phyloP scores from a whole-genome alignment of 2,329 filamentous ascomycete genomes.

The Intubia oerlemansii region DNA sequence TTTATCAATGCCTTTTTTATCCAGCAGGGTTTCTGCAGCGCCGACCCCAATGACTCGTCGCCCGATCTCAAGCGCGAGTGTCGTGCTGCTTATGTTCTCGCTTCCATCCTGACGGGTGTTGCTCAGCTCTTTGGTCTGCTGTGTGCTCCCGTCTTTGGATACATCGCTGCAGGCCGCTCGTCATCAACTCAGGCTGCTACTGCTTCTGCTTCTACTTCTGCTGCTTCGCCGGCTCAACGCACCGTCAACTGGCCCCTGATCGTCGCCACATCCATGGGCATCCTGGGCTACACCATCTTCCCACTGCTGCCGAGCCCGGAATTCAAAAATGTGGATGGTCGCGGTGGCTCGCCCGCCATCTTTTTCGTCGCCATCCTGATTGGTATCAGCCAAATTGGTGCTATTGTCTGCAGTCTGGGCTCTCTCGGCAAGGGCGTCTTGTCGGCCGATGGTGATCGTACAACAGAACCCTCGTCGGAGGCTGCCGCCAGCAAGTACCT shows the following conservation, averaged over 20 bases:
- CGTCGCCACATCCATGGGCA: slow-evolving; percentile 47
- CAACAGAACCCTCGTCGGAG: too few species aligned
- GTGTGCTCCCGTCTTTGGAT: slow-evolving; percentile 73
- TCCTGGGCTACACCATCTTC: slow-evolving; percentile 59
- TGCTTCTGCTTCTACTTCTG: too few species aligned
- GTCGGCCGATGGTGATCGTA: slow-evolving; percentile 17
- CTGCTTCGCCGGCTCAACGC: too few species aligned
- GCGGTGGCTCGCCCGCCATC: slow-evolving; percentile 45
- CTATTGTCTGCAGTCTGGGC: slow-evolving; percentile 88
- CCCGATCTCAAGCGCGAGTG: slow-evolving; percentile 72
- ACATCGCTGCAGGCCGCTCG: slow-evolving; percentile 39
- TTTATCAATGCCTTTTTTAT: slow-evolving; percentile 87
- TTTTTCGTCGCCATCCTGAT: slow-evolving; percentile 63
- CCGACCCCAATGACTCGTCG: slow-evolving; percentile 38
- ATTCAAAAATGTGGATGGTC: slow-evolving; percentile 37
- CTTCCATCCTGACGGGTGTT: slow-evolving; percentile 69
- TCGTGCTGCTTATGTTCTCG: slow-evolving; percentile 66
- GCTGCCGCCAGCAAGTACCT: too few species aligned
- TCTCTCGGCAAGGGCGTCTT: slow-evolving; percentile 67
- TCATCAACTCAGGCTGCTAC: too few species aligned
- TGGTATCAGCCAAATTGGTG: slow-evolving; percentile 84
- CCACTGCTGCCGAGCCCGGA: slow-evolving; percentile 62
- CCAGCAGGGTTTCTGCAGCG: slow-evolving; percentile 54
- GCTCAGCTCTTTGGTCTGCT: slow-evolving; percentile 74
- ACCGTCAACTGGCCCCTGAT: slow-evolving; percentile 50